A percentile compares a stretch with the other conserved stretches of the same genome.
These are phyloP conservation scores for Suhomyces bribrorum DNA, from an alignment of 1,139 yeast genomes.

Conservation along the genomic window DNA sequence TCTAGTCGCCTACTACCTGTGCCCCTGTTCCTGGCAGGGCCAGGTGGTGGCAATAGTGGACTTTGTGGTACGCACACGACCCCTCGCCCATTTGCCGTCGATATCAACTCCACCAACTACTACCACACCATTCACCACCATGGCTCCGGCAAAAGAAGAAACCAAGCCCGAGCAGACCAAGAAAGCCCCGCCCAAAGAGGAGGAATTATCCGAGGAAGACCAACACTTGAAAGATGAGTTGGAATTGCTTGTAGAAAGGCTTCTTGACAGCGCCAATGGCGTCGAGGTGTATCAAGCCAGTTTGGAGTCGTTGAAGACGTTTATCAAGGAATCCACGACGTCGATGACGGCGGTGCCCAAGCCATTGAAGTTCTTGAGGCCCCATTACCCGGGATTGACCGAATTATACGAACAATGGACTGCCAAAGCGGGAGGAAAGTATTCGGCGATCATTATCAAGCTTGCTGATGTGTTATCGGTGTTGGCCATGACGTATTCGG, in stretches of 20 bases:
- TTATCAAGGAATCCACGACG: slow-evolving; percentile 89
- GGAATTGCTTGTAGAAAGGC: slow-evolving; percentile 81
- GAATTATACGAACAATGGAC: slow-evolving; percentile 71
- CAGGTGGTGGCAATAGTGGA: no score
- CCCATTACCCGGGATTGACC: slow-evolving; percentile 71
- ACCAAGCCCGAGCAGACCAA: slow-evolving; percentile 19
- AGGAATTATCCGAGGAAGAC: slow-evolving; percentile 93
- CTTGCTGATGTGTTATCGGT: slow-evolving; percentile 88
- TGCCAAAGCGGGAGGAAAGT: slow-evolving; percentile 27
- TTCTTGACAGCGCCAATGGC: slow-evolving; percentile 48
- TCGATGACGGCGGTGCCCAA: slow-evolving; percentile 99
- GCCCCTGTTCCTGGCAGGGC: no score
- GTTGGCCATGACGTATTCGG: slow-evolving; percentile 92
- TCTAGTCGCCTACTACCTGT: no score
- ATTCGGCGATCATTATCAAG: slow-evolving; percentile 23
- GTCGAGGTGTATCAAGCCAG: slow-evolving; percentile 55
- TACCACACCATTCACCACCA: slow-evolving; percentile 4
- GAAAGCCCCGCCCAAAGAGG: slow-evolving; percentile 51
- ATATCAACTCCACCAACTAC: slow-evolving; percentile 3
- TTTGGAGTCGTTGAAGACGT: slow-evolving; percentile 67
- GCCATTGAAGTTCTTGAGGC: slow-evolving; percentile 92
- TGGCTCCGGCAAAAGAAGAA: slow-evolving; percentile 24
- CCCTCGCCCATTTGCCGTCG: slow-evolving; percentile 12
- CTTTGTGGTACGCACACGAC: not conserved
- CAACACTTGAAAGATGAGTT: slow-evolving; percentile 83